Evolutionary conservation across 2,329 filamentous ascomycete species (phyloP), one percentile per base, ranked within the genome.

Genomic region (Pseudophaeomoniella oleicola): DNA sequence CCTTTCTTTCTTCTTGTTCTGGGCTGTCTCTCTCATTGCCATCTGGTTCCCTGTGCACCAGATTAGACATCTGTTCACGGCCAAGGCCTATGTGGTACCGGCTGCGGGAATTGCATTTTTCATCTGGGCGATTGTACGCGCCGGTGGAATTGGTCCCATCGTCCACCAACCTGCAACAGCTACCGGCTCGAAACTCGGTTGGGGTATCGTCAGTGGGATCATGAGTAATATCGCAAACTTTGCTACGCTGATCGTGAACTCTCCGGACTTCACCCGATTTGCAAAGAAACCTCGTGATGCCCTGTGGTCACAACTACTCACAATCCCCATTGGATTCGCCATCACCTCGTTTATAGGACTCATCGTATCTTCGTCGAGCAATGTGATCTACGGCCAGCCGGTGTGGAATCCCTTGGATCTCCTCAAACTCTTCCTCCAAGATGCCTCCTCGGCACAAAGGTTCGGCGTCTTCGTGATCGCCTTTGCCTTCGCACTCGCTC

Each of bases 211-310:
- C 41, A 79, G 78, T 42, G 84, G 84, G 27, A 78, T 93, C 58
- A 93, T 94, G 85, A 78, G 72, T 16, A 78, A 82, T 3, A 86
- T 94, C 44, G 81, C 83, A 48, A 94, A 94, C 61, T 94, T 94
- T 51, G 82, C 85, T 1, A 85, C 86, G 0, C 68, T 94, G 19
- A 90, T 94, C 46, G 64, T 70, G 44, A 72, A 92, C 54, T 78
- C 83, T 46, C 81, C 81, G 0, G 85, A 93, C 51, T 94, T 93
- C 55, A 67, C 82, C 14, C 79, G 87, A 54, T 94, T 94, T 50
- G 81, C 85, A 2, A 62, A 63, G 14, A 35, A 15, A 52, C 84
- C 84, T 1, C 69, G 62, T 13, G 81, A 90, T 51, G 82, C 84
- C 0, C 51, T 92, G 4, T 84, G 81, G 74, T 78, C 85, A 0